A percentile compares a stretch with the other conserved stretches of the same genome.
Evolutionary conservation across 352 stramenopile genomes (phyloP).

Genomic region (Phytophthora pisi): DNA sequence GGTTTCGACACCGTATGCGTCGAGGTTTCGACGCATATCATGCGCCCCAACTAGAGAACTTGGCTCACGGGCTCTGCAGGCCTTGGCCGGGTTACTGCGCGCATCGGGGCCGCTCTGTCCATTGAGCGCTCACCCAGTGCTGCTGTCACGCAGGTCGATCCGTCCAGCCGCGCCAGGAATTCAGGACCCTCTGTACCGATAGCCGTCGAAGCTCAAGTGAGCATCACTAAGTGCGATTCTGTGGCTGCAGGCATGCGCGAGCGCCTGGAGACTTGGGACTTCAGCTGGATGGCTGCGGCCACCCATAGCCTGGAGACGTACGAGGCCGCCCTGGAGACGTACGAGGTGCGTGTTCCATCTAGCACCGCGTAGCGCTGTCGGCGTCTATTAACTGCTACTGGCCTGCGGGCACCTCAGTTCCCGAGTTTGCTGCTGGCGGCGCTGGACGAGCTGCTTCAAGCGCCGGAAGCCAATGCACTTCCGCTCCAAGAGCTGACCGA

Average conservation of each 20-base stretch:
- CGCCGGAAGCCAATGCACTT: slow-evolving; percentile 17
- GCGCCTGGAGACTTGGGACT: slow-evolving; percentile 23
- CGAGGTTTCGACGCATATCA: not conserved
- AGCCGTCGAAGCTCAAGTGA: no score
- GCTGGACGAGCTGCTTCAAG: slow-evolving; percentile 30
- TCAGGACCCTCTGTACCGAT: no score
- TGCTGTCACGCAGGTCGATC: not conserved
- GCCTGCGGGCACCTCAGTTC: slow-evolving; percentile 18
- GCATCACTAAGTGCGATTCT: not conserved
- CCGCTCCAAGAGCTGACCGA: slow-evolving; percentile 38
- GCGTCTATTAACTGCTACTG: not conserved
- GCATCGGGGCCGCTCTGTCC: not conserved
- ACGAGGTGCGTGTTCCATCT: slow-evolving; percentile 26
- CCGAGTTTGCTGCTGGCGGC: slow-evolving; percentile 26
- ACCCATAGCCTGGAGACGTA: slow-evolving; percentile 39
- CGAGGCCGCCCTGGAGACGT: slow-evolving; percentile 32
- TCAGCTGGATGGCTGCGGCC: slow-evolving; percentile 26
- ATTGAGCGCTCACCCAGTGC: not conserved
- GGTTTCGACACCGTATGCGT: no score
- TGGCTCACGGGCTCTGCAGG: not conserved
- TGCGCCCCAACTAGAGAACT: not conserved
- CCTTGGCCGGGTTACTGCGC: not conserved
- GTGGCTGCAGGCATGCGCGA: no score
- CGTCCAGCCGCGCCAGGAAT: not conserved
- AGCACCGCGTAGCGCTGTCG: not conserved